phyloP scores from a whole-genome alignment of 176 grass and related monocot genomes.

The Pontederia crassipes region DNA sequence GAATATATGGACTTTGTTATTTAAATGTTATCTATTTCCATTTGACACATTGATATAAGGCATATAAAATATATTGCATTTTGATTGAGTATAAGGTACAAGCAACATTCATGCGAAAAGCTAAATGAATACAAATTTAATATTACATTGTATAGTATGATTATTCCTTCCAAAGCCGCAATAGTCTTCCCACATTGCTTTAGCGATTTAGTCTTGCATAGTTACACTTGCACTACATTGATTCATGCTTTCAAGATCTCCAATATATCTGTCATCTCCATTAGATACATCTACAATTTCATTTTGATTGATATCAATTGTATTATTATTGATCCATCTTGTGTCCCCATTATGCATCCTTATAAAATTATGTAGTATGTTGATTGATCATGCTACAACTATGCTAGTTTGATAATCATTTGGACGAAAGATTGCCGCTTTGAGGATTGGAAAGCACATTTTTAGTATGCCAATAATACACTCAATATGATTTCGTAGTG shows the following conservation, averaged over 20 bases:
- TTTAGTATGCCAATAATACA: conserved; percentile 10
- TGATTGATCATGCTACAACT: conserved; percentile 4
- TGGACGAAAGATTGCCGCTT: neutral
- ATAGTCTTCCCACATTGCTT: conserved; percentile 18
- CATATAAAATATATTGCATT: no score
- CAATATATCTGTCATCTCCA: conserved; percentile 3
- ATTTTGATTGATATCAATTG: neutral
- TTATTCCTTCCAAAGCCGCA: no score
- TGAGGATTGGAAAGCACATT: conserved; percentile 12
- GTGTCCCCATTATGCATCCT: conserved; percentile 11
- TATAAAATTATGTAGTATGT: conserved; percentile 7
- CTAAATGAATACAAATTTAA: no score
- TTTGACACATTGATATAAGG: no score
- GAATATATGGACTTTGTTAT: no score
- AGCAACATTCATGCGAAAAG: no score
- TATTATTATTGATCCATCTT: neutral
- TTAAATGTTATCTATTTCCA: no score
- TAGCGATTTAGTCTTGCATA: conserved; percentile 12
- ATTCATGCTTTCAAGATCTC: conserved; percentile 3
- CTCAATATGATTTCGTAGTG: conserved; percentile 7
- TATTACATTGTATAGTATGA: no score
- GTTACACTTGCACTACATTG: neutral
- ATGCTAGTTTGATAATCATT: conserved; percentile 5
- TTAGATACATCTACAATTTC: neutral
- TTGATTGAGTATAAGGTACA: no score